Percentiles rank a stretch among this genome's conserved stretches.
These are phyloP conservation scores for Candida xyloterini DNA, from an alignment of 805 yeast species.

Conservation along the genomic window DNA sequence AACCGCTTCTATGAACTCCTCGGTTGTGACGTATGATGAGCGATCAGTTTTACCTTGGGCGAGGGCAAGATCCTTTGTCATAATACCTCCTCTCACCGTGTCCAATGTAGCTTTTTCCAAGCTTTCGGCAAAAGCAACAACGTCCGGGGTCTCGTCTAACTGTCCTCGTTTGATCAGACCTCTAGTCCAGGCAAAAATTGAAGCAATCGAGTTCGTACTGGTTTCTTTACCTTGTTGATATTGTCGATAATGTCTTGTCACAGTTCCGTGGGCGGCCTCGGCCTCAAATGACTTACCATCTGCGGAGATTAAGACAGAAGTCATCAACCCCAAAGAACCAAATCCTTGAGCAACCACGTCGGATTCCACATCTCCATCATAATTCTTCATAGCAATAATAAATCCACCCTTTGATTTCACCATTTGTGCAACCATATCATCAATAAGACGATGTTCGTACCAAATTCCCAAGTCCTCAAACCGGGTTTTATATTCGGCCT, in stretches of 20 bases:
- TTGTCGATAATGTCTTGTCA: constrained; percentile 94
- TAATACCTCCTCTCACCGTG: constrained; percentile 83
- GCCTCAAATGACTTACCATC: constrained; percentile 94
- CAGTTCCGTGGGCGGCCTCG: constrained; percentile 99
- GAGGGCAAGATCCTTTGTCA: constrained; percentile 95
- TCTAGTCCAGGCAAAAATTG: constrained; percentile 95
- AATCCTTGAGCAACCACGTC: constrained; percentile 98
- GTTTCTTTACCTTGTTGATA: constrained; percentile 97
- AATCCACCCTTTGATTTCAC: constrained; percentile 92
- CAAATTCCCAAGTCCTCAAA: constrained; percentile 84
- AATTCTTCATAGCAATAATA: constrained; percentile 94
- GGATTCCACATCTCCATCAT: constrained; percentile 96
- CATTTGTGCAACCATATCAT: constrained; percentile 99
- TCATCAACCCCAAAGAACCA: constrained; percentile 95
- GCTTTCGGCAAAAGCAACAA: constrained; percentile 69
- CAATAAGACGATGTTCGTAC: constrained; percentile 95
- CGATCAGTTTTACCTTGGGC: constrained; percentile 86
- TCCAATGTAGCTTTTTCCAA: constrained; percentile 84
- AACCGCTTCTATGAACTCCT: constrained; percentile 85
- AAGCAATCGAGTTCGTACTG: constrained; percentile 94
- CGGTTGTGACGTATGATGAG: constrained; percentile 80
- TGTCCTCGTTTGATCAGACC: constrained; percentile 92
- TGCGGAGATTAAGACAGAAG: constrained; percentile 94
- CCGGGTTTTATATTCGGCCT: constrained; percentile 57
- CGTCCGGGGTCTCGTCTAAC: constrained; percentile 83